Evolutionary conservation across 805 yeast genomes (phyloP), one percentile per base, ranked within the genome.

Genomic region (Myxozyma sirexii): DNA sequence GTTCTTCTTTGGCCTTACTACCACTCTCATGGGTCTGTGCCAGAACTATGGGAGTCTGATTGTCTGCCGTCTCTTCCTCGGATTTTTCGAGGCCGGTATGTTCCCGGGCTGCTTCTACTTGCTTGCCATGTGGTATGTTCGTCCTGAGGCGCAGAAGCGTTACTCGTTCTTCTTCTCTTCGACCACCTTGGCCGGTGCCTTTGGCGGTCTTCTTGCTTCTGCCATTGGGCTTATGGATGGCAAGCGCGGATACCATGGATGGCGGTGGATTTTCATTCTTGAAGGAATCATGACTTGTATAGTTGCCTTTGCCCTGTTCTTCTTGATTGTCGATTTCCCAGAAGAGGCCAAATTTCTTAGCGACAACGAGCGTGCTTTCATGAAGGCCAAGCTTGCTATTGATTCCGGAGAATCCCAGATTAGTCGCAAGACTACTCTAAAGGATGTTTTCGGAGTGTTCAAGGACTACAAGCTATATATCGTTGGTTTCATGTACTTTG

Each of bases 81-180:
- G 93, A 61, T 69, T 84, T 41, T 80, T 84, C 62, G 93, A 87
- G 72, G 80, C 87, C 33, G 86, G 90, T 39, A 81, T 87, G 67
- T 87, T 86, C 75, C 92, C 92, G 0, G 86, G 89, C 21, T 83
- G 87, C 65, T 87, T 87, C 71, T 87, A 86, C 71, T 77, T 87
- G 58, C 76, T 87, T 68, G 78, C 87, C 39, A 82, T 83, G 72
- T 87, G 84, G 76, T 87, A 87, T 73, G 76, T 83, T 39, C 80
- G 85, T 54, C 72, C 73, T 17, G 92, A 87, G 71, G 81, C 90
- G 12, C 90, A 86, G 74, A 80, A 84, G 69, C 75, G 93, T 54
- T 86, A 84, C 71, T 80, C 87, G 37, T 80, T 84, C 54, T 87
- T 87, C 73, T 86, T 87, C 75, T 77, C 86, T 35, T 83, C 87